Evolutionary conservation across 1,284 basidiomycete genomes (phyloP), one percentile per base, ranked within the genome.

Genomic region (Ceratobasidium sp.): DNA sequence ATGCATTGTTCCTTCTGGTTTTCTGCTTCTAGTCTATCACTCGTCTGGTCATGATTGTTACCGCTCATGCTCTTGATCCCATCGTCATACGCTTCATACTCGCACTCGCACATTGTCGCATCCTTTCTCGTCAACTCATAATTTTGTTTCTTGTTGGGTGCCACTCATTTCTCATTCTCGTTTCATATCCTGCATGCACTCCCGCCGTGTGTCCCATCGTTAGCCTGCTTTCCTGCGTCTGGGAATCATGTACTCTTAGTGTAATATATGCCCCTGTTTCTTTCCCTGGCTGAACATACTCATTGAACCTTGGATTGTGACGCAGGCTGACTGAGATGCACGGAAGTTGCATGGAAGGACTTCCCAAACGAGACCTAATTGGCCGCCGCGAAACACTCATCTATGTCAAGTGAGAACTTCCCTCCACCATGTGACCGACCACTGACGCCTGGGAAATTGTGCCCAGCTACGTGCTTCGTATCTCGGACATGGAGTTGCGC

Each of bases 211-310:
- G 63, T 55, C 54, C 63, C 35, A 26, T 69, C 66, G 66, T 69
- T 69, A 58, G 35, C 57, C 54, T 57, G 52, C 50, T 46, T 57
- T 61, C 58, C 58, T 67, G 64, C 64, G 64, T 44, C 50, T 55
- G 64, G 41, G 54, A 44, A 38, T n/a, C 66, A 55, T 69, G 66
- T 69, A 69, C 66, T 49, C 26, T n/a, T 69, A 69, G 66, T 69
- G 66, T 69, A 69, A 69, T 69, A 69, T 69, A 69, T 69, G 66
- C n/a, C 41, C 32, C 54, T 9, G 4, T 30, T 55, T 47, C 38
- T 49, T 18, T 47, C 46, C 43, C 54, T 46, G 54, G 38, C 35
- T 55, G 32, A 23, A 41, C 46, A 41, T 47, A 32, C 46, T 32
- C 59, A 26, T 49, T 49, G 47, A n/a, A 23, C 47, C 16, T 49